phyloP scores from a whole-genome alignment of 345 rosid genomes.

The Angophora floribunda region DNA sequence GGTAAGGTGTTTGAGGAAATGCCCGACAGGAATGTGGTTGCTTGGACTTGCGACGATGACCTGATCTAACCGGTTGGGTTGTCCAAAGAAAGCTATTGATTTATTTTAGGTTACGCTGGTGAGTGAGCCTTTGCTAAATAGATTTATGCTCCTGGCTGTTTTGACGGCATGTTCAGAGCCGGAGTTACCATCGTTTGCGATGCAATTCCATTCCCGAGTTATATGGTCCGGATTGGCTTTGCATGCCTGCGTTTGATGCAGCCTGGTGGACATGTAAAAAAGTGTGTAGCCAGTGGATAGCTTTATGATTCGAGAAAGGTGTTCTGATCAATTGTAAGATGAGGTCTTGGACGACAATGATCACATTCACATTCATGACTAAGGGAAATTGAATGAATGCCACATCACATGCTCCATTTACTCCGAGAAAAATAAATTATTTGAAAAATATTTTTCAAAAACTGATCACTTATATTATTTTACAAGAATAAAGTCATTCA shows the following conservation, averaged over 20 bases:
- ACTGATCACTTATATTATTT: no score
- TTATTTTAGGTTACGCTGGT: neutral
- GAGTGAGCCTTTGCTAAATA: slow-evolving; percentile 38
- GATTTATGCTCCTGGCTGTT: slow-evolving; percentile 43
- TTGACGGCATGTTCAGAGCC: slow-evolving; percentile 42
- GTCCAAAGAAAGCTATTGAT: no score
- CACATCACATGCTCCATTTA: no score
- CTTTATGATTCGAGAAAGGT: neutral
- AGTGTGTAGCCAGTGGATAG: neutral
- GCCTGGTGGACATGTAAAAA: neutral
- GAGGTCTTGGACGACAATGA: no score
- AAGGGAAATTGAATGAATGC: no score
- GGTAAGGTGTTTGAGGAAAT: slow-evolving; percentile 26
- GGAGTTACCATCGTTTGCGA: neutral
- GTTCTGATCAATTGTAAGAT: no score
- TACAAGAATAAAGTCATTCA: no score
- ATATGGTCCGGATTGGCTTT: neutral
- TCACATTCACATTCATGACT: no score
- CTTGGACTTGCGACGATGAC: slow-evolving; percentile 32
- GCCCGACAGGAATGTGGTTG: neutral
- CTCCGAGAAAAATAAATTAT: no score
- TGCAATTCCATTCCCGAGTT: neutral
- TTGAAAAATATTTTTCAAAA: no score
- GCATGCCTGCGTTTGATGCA: accelerated
- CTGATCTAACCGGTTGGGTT: slow-evolving; percentile 20